Conservation (phyloP, 495 filamentous ascomycete genomes). For the Saxophila tyrrhenica region DNA sequence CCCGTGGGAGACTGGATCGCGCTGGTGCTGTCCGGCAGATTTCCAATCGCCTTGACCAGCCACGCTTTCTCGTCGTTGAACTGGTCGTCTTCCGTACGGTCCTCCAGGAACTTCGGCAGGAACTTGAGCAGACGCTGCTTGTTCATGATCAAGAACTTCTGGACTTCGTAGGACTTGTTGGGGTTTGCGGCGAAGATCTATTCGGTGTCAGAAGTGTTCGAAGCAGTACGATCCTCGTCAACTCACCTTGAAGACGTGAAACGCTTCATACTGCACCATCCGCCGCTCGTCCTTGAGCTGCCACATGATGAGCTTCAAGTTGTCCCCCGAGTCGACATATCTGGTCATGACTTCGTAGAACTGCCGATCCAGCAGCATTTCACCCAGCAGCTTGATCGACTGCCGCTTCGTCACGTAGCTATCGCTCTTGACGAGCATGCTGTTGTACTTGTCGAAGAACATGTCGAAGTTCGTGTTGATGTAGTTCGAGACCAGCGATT, state of each 20-base stretch:
- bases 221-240: not conserved
- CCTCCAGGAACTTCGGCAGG: constrained; percentile 81
- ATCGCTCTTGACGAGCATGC: constrained; percentile 73
- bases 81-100: constrained; percentile 94
- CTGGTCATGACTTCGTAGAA: constrained; percentile 97
- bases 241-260: constrained; percentile 91
- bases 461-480: constrained; percentile 75
- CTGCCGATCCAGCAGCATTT: constrained; percentile 84
- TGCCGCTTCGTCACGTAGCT: constrained; percentile 98
- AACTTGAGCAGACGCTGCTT: constrained; percentile 81
- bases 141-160: constrained; percentile 92
- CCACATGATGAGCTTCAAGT: constrained; percentile 97
- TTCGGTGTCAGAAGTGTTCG: not conserved
- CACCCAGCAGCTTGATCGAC: constrained; percentile 92
- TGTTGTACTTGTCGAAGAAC: constrained; percentile 88
- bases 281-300: constrained; percentile 84
- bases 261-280: constrained; percentile 99
- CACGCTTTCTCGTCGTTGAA: constrained; percentile 98
- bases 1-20: constrained; percentile 5
- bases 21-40: constrained; percentile 16
- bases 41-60: constrained; percentile 75
- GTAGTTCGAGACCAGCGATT: constrained; percentile 74
- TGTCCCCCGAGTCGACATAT: constrained; percentile 89
- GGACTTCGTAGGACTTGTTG: constrained; percentile 86
- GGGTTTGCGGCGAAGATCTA: constrained; percentile 96